Conservation (phyloP, 2,329 filamentous ascomycete genomes). For the Phialophora macrospora region DNA sequence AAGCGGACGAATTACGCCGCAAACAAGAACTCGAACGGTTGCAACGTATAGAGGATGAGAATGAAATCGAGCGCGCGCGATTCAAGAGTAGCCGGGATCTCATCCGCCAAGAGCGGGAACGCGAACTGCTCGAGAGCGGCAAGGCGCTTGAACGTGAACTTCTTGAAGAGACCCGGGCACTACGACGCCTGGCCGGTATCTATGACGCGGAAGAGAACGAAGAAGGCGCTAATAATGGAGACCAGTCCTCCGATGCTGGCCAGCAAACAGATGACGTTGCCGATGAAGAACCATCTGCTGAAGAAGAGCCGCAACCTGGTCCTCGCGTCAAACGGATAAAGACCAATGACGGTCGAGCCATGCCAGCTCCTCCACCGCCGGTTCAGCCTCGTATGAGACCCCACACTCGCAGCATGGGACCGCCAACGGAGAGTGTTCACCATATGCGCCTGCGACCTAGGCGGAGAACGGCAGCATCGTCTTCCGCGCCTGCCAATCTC, state of each 20-base stretch:
- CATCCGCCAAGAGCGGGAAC: background rate
- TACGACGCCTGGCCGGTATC: too few relatives aligned
- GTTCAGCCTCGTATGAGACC: background rate
- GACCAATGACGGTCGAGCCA: background rate
- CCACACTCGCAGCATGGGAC: background rate
- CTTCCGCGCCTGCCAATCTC: background rate
- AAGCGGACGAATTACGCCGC: background rate
- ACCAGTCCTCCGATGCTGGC: background rate
- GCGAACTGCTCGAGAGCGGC: background rate
- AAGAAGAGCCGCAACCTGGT: background rate
- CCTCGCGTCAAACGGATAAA: conserved; percentile 3
- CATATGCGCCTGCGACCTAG: background rate
- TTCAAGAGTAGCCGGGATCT: background rate
- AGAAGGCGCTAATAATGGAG: background rate
- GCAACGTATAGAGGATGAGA: background rate
- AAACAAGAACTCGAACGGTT: background rate
- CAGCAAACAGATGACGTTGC: background rate
- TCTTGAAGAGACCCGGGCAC: background rate
- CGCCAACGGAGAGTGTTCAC: background rate
- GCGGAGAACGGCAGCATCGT: background rate
- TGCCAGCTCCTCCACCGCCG: background rate
- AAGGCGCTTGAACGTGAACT: background rate
- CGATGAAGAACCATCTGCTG: background rate
- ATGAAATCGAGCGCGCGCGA: background rate
- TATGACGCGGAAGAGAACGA: too few relatives aligned